Evolutionary conservation across 306 rosid genomes (phyloP).

Genomic region (Trichosanthes truncata): DNA sequence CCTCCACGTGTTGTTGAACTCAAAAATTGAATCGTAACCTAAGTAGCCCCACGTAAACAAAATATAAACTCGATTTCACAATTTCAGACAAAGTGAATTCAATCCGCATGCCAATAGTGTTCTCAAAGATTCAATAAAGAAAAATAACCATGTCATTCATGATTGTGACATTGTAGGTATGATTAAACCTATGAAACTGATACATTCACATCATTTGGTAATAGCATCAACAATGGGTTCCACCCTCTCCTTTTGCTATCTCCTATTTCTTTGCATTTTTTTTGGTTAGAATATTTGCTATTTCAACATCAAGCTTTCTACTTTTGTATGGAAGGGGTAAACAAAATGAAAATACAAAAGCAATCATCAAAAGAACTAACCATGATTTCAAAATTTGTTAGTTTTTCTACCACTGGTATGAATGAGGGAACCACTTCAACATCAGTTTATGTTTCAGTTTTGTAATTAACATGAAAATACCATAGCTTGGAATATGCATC

Average conservation of each 20-base stretch:
- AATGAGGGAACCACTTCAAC: conserved; percentile 23
- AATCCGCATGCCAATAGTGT: neutral
- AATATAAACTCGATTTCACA: neutral
- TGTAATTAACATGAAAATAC: conserved; percentile 17
- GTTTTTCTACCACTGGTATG: conserved; percentile 12
- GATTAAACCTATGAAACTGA: neutral
- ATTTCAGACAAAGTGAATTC: neutral
- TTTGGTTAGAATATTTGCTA: neutral
- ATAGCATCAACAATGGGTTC: neutral
- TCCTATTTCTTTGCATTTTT: neutral
- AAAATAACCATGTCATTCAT: neutral
- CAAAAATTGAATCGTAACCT: neutral
- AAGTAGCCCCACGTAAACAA: neutral
- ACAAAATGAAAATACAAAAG: neutral
- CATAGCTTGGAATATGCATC: conserved; percentile 38
- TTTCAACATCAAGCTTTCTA: neutral
- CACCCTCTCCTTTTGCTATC: neutral
- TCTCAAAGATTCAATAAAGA: neutral
- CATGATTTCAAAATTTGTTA: neutral
- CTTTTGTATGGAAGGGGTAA: neutral
- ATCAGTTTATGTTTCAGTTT: conserved; percentile 16
- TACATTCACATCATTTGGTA: neutral
- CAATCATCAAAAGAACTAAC: neutral
- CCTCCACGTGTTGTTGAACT: no score
- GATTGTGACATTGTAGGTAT: neutral